phyloP scores from a whole-genome alignment of 352 stramenopile genomes.

The Detonula confervacea region DNA sequence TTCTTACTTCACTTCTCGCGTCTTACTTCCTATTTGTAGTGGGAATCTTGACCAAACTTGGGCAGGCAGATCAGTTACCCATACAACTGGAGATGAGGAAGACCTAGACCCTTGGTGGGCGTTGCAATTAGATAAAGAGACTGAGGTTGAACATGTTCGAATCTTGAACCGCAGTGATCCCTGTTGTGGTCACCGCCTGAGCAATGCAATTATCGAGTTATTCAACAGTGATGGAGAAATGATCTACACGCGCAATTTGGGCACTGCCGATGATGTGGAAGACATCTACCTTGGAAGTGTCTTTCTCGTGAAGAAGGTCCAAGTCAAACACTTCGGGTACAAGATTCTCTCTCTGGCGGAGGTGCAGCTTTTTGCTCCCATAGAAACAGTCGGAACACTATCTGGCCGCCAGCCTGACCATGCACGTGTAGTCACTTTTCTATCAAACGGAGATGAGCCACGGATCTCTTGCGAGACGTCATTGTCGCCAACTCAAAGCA shows the following conservation, averaged over 20 bases:
- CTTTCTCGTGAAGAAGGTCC: conserved; percentile 9
- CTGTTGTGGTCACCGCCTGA: conserved; percentile 7
- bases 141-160: conserved; percentile 4
- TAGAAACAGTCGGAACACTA: conserved; percentile 2
- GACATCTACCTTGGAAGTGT: conserved; percentile 9
- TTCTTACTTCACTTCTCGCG: not conserved
- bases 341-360: conserved; percentile 12
- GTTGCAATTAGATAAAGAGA: conserved; percentile 3
- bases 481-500: conserved; percentile 7
- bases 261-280: conserved; percentile 9
- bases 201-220: conserved; percentile 2
- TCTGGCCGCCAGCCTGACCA: conserved; percentile 4
- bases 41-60: conserved; percentile 7
- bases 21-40: conserved; percentile 5
- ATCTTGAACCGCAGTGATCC: conserved; percentile 7
- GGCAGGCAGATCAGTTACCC: conserved; percentile 1
- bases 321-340: conserved; percentile 4
- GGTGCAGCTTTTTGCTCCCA: conserved; percentile 2
- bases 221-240: not conserved
- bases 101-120: conserved; percentile 7
- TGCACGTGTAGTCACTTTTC: conserved; percentile 1
- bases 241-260: conserved; percentile 2
- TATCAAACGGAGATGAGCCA: not conserved
- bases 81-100: conserved; percentile 3
- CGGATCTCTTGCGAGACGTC: conserved; percentile 9